Evolutionary conservation across 2,329 filamentous ascomycete species (phyloP), one percentile per base, ranked within the genome.

Genomic region (Epichloe typhina): DNA sequence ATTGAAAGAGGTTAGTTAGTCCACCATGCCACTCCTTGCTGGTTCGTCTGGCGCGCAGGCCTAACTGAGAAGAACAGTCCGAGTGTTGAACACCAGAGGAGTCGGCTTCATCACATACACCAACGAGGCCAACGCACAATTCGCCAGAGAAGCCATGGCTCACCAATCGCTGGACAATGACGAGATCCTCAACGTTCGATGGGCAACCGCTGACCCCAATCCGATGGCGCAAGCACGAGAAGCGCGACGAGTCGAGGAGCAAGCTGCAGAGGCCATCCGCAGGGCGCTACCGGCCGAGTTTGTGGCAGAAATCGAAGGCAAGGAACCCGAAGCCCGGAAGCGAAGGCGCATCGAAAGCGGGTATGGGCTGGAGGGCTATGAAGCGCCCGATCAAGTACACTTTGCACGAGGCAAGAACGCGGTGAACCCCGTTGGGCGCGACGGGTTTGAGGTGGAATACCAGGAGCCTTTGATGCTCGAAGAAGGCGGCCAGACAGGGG

Each of bases 151-250:
- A 66, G 87, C 93, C 1, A 97, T 98, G 91, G 87, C 88, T 5
- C 88, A 96, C 63, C 93, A 98, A 69, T 81, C 82, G 1, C 73
- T 98, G 31, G 93, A 98, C 61, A 85, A 97, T 66, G 84, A 82
- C 55, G 93, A 98, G 69, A 83, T 96, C 21, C 72, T 98, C 26
- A 98, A 98, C 66, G 90, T 98, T 46, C 79, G 94, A 55, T 98
- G 93, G 93, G 93, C 93, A 41, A 98, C 93, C 0, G 86, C 88
- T 6, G 93, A 98, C 63, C 93, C 93, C 1, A 98, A 98, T 59
- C 93, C 93, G 0, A 83, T 93, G 73, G 89, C 91, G 2, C 88
- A 95, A 66, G 94, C 94, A 56, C 79, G 94, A 53, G 93, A 98
- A 68, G 91, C 86, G 3, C 77, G 85, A 39, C 77, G 84, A 40